Evolutionary conservation across 2,329 filamentous ascomycete genomes (phyloP), one percentile per base, ranked within the genome.

Genomic region (Calonectria hongkongensis): DNA sequence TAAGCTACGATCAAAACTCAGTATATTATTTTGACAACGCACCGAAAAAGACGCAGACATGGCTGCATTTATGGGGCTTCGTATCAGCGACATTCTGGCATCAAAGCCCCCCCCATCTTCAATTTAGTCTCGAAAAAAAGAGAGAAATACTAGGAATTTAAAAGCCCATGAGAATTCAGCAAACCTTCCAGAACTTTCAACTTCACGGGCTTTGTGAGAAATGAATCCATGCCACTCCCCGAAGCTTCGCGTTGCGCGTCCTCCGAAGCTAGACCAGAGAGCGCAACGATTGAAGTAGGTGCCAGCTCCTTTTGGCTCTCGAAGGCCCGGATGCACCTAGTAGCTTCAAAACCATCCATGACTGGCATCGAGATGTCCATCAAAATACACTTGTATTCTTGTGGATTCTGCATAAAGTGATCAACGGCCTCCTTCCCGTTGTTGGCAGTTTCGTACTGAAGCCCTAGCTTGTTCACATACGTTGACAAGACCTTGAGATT

Each of bases 351-450:
- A 0, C 88, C 88, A 71, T 91, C 87, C 78, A 91, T 87, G 3
- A 90, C 80, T 0, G 90, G 90, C 90, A 92, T 91, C 64, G 86
- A 89, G 1, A 91, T 87, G 74, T 91, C 89, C 78, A 85, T 87
- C 6, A 87, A 73, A 0, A 87, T 72, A 64, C 81, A 83, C 0
- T 71, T 72, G 33, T 78, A 85, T 0, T 77, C 64, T 0, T 74
- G 74, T 0, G 79, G 80, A 1, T 76, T 72, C 0, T 73, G 33
- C 18, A 71, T 74, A 47, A 81, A 85, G 0, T 74, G 76, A 25
- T 83, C 78, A 3, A 85, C 66, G 0, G 84, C 84, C 58, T 85
- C 79, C 21, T 82, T 73, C 0, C 84, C 84, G 56, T 86, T 82
- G 4, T 64, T 78, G 0, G 83, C 84, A 0, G 79, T 82, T 6